Base-by-base conservation (phyloP, 2,329 filamentous ascomycete species). In the Penicillium sp. region DNA sequence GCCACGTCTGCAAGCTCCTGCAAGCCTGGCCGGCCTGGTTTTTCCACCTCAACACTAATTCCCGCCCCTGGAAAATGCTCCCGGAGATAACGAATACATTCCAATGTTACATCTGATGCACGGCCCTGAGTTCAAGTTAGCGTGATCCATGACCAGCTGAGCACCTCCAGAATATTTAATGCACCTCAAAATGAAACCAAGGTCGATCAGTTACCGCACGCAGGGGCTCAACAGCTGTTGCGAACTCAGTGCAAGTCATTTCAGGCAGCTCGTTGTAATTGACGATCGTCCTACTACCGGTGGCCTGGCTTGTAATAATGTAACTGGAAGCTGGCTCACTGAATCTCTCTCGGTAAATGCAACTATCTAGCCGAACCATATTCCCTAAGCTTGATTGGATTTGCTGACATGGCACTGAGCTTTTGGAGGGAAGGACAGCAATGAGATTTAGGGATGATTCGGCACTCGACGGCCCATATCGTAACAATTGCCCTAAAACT, bases 21-120 rank as follows among this genome's bases (percentile, higher is more conserved):
- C 53, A 90, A 77, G 2, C 85, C 86, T 29, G 73, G 70, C 11
- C 88, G 81, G 13, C 78, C 79, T 2, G 88, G 87, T 69, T 89
- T 90, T 74, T 91, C 88, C 40, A 88, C 76, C 71, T 91, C 89
- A 52, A 90, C 84, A 69, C 88, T 91, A 67, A 90, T 76, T 45
- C 66, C 78, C 45, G 78, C 75, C 5, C 63, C 67, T 26, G 78
- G 79, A 52, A 77, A 74, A 29, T 66, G 66, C 42, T 66, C 66
- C 48, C 83, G 82, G 60, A 89, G 68, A 64, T 83, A 74, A 40
- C 68, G 76, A 53, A 90, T 84, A 71, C 85, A 89, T 40, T 78
- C 67, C 22, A 84, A 72, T 26, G 81, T 85, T 46, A 84, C 83
- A 43, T 83, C 80, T 38, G 86, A 85, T 53, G 84, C 83, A 52